phyloP scores from a whole-genome alignment of 371 early-diverging fungal genomes.

The Syncephalastrum racemosum region DNA sequence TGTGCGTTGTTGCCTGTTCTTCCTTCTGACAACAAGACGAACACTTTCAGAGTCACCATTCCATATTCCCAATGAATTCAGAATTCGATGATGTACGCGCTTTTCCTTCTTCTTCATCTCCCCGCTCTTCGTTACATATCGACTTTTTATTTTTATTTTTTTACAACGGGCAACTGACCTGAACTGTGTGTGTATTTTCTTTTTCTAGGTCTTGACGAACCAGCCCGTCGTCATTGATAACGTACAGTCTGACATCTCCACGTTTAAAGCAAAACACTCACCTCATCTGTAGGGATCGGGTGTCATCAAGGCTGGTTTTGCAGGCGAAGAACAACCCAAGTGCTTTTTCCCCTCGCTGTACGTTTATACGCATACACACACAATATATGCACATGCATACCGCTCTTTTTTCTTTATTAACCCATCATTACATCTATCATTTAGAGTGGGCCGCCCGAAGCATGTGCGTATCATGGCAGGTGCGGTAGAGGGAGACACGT shows the following conservation, averaged over 20 bases:
- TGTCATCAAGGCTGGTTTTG: slow-evolving; percentile 96
- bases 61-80: slow-evolving; percentile 31
- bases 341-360: slow-evolving; percentile 82
- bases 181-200: too few relatives aligned
- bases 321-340: slow-evolving; percentile 94
- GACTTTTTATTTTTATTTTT: slow-evolving; percentile 5
- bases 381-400: too few relatives aligned
- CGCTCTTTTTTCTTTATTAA: background rate
- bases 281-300: slow-evolving; percentile 75
- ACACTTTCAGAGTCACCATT: background rate
- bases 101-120: background rate
- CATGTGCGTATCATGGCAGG: slow-evolving; percentile 97
- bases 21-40: background rate
- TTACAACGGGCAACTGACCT: background rate
- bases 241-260: slow-evolving; percentile 30
- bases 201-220: slow-evolving; percentile 81
- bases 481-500: slow-evolving; percentile 90
- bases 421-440: background rate
- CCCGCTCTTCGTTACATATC: too few relatives aligned
- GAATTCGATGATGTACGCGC: slow-evolving; percentile 52
- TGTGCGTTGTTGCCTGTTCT: background rate
- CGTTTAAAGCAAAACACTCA: slow-evolving; percentile 1
- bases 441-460: slow-evolving; percentile 88
- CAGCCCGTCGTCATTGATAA: slow-evolving; percentile 83
- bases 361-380: slow-evolving; percentile 14